phyloP scores from a whole-genome alignment of 2,329 filamentous ascomycete genomes.

The Coniochaeta sp. region DNA sequence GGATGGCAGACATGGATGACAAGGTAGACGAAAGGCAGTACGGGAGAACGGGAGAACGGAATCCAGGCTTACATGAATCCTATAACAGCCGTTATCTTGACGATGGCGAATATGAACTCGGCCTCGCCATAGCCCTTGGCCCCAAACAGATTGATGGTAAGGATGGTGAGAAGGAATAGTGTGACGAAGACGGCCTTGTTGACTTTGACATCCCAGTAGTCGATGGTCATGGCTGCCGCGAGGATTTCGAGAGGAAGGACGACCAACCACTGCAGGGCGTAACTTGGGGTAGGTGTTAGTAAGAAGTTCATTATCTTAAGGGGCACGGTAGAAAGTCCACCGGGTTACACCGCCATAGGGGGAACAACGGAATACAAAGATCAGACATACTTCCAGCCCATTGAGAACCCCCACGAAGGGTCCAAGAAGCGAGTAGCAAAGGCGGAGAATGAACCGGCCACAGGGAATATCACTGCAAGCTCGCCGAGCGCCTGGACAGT shows the following conservation, averaged over 20 bases:
- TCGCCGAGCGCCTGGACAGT: constrained; percentile 53
- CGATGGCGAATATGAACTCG: constrained; percentile 49
- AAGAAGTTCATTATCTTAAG: too few relatives aligned
- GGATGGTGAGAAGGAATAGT: constrained; percentile 43
- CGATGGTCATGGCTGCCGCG: constrained; percentile 38
- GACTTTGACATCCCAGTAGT: constrained; percentile 36
- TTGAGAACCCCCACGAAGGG: constrained; percentile 44
- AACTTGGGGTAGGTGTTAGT: constrained; percentile 24
- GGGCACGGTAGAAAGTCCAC: not conserved
- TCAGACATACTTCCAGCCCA: constrained; percentile 43
- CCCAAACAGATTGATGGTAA: constrained; percentile 49
- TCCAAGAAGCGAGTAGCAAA: constrained; percentile 51
- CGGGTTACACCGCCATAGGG: constrained; percentile 12
- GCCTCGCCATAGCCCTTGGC: constrained; percentile 49
- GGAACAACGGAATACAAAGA: constrained; percentile 25
- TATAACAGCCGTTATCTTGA: constrained; percentile 44
- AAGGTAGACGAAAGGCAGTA: not conserved
- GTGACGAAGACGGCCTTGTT: constrained; percentile 42
- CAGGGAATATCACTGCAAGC: constrained; percentile 45
- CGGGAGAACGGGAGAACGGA: not conserved
- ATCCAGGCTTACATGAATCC: constrained; percentile 16
- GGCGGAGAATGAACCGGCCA: constrained; percentile 51
- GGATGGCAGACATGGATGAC: not conserved
- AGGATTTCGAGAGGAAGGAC: constrained; percentile 41
- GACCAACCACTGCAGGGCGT: constrained; percentile 39